A percentile compares a stretch with the other conserved stretches of the same genome.
phyloP scores from a whole-genome alignment of 2,329 filamentous ascomycete genomes.

The Hymenoscyphus fraxineus region DNA sequence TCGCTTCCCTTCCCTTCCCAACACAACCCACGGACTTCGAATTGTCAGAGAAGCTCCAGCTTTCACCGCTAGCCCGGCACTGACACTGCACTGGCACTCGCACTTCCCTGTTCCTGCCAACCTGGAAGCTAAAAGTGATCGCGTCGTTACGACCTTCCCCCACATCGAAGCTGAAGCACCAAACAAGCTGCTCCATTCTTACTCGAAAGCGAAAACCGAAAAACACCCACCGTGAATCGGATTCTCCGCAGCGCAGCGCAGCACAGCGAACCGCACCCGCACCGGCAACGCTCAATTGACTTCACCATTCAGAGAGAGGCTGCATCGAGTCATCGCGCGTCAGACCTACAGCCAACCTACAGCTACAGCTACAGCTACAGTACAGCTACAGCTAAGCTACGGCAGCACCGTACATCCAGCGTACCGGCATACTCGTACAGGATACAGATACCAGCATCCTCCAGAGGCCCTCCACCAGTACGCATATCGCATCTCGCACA shows the following conservation, averaged over 20 bases:
- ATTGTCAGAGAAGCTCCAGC: not conserved
- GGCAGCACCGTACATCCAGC: no score
- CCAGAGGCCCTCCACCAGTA: not conserved
- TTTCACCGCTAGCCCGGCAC: not conserved
- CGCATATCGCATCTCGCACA: not conserved
- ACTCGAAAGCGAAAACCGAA: not conserved
- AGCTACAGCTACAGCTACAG: not conserved
- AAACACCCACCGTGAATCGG: not conserved
- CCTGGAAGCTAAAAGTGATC: not conserved
- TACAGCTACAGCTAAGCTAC: no score
- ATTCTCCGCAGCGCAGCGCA: not conserved
- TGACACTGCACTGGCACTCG: not conserved
- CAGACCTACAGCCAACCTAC: not conserved
- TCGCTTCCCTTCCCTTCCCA: not conserved
- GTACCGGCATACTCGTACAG: no score
- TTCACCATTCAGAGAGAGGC: not conserved
- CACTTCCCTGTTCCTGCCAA: not conserved
- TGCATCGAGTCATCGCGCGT: conserved; percentile 1
- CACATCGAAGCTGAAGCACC: not conserved
- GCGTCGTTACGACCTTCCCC: not conserved
- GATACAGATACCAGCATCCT: not conserved
- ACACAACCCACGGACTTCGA: not conserved
- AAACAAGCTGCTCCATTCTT: not conserved
- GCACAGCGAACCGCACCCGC: not conserved
- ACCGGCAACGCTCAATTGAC: not conserved